Conservation (phyloP, 495 filamentous ascomycete species). For the Lophium mytilinum region DNA sequence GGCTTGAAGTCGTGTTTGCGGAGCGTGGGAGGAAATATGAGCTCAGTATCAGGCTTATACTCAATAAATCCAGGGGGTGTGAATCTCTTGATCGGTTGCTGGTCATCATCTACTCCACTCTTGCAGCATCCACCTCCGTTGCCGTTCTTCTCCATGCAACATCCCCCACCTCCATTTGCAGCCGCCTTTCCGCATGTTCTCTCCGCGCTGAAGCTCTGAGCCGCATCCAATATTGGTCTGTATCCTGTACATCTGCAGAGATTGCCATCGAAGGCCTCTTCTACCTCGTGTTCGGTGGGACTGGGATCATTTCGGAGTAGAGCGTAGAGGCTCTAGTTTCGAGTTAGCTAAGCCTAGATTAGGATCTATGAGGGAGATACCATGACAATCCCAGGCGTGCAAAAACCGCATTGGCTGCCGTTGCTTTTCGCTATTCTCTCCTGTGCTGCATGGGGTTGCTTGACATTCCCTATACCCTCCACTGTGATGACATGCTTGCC, state of each 20-base stretch:
- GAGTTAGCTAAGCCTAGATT: constrained; percentile 8
- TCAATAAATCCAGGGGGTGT: constrained; percentile 83
- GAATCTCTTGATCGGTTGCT: constrained; percentile 56
- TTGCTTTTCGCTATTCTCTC: constrained; percentile 75
- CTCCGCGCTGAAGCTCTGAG: constrained; percentile 57
- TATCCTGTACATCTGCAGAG: constrained; percentile 95
- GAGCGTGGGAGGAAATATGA: constrained; percentile 85
- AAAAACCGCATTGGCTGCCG: constrained; percentile 70
- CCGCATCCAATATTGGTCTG: constrained; percentile 86
- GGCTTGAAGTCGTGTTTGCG: constrained; percentile 75
- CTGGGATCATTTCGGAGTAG: constrained; percentile 64
- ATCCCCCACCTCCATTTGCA: constrained; percentile 55
- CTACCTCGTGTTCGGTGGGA: constrained; percentile 65
- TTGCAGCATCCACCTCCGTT: constrained; percentile 52
- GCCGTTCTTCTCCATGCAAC: constrained; percentile 56
- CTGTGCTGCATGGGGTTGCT: constrained; percentile 82
- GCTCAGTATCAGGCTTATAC: constrained; percentile 83
- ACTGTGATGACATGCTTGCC: constrained; percentile 98
- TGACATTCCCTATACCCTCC: constrained; percentile 89
- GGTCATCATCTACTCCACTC: constrained; percentile 39
- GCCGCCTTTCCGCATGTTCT: constrained; percentile 50
- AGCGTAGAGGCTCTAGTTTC: constrained; percentile 60
- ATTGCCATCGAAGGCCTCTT: constrained; percentile 92
- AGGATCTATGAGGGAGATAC: constrained; percentile 31
- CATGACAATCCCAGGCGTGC: constrained; percentile 98